phyloP scores from a whole-genome alignment of 352 stramenopile genomes.

The Phytophthora citrophthora region DNA sequence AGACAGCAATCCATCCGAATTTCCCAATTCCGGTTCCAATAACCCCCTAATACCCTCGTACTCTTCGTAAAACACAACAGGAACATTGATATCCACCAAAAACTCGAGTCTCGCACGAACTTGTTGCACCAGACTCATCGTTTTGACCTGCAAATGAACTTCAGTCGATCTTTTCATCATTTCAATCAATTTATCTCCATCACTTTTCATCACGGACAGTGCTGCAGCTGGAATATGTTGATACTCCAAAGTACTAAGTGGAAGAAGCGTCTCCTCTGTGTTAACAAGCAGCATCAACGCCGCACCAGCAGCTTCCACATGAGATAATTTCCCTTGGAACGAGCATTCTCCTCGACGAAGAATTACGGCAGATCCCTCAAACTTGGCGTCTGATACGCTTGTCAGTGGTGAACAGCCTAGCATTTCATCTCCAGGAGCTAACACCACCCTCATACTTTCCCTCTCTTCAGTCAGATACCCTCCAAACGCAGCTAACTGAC shows the following conservation, averaged over 20 bases:
- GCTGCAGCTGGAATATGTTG: constrained; percentile 20
- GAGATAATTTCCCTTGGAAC: constrained; percentile 44
- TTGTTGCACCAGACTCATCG: constrained; percentile 22
- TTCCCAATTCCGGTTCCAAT: constrained; percentile 17
- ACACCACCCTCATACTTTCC: constrained; percentile 3
- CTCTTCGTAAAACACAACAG: constrained; percentile 38
- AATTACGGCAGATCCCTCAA: constrained; percentile 28
- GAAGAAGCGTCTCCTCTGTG: constrained; percentile 34
- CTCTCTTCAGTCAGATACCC: constrained; percentile 22
- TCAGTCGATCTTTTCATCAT: constrained; percentile 2
- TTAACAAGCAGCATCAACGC: constrained; percentile 54
- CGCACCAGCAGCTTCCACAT: constrained; percentile 26
- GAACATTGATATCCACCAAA: constrained; percentile 40
- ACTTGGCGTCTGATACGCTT: background rate
- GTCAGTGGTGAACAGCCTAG: constrained; percentile 28
- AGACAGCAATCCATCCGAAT: constrained; percentile 30
- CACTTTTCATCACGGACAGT: constrained; percentile 27
- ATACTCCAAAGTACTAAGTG: constrained; percentile 33
- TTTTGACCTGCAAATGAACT: background rate
- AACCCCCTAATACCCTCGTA: constrained; percentile 24
- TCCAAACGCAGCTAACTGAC: constrained; percentile 45
- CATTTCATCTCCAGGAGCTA: constrained; percentile 22
- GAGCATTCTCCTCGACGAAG: constrained; percentile 46
- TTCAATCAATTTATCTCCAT: constrained; percentile 37
- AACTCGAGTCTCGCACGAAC: constrained; percentile 41